A percentile compares a stretch with the other conserved stretches of the same genome.
Conservation (phyloP, 208 protist genomes). For the Wallacemonas sp. region DNA sequence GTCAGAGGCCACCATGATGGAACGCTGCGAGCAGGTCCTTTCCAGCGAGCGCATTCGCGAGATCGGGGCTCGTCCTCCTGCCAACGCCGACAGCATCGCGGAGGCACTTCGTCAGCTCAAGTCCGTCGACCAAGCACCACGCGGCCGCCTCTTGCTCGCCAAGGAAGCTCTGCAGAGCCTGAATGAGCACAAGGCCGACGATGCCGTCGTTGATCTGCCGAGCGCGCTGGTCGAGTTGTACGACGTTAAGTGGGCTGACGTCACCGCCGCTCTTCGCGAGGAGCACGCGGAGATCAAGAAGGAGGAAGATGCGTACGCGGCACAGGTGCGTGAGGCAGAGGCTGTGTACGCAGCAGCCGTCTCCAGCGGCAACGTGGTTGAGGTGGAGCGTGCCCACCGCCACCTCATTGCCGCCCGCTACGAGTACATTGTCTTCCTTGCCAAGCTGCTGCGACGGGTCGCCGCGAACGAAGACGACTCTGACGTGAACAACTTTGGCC, state of each 20-base stretch:
- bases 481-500: slow-evolving; percentile 37
- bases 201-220: slow-evolving; percentile 39
- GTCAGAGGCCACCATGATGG: slow-evolving; percentile 62
- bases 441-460: slow-evolving; percentile 51
- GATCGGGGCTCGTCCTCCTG: slow-evolving; percentile 31
- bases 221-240: slow-evolving; percentile 59
- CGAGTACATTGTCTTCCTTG: slow-evolving; percentile 57
- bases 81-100: slow-evolving; percentile 42
- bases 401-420: slow-evolving; percentile 78
- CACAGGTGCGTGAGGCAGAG: slow-evolving; percentile 47
- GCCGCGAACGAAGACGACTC: slow-evolving; percentile 26
- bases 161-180: slow-evolving; percentile 57
- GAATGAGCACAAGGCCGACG: slow-evolving; percentile 37
- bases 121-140: slow-evolving; percentile 35
- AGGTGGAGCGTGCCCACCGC: slow-evolving; percentile 70
- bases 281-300: slow-evolving; percentile 66
- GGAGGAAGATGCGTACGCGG: slow-evolving; percentile 25
- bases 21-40: slow-evolving; percentile 59
- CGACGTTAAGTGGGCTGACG: slow-evolving; percentile 70
- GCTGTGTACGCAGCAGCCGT: slow-evolving; percentile 42
- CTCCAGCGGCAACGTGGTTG: slow-evolving; percentile 55
- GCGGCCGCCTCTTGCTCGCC: slow-evolving; percentile 57
- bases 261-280: slow-evolving; percentile 47
- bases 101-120: slow-evolving; percentile 47
- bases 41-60: slow-evolving; percentile 40